Evolutionary conservation across 148 eudicot genomes (phyloP).

Genomic region (Cornus kousa): DNA sequence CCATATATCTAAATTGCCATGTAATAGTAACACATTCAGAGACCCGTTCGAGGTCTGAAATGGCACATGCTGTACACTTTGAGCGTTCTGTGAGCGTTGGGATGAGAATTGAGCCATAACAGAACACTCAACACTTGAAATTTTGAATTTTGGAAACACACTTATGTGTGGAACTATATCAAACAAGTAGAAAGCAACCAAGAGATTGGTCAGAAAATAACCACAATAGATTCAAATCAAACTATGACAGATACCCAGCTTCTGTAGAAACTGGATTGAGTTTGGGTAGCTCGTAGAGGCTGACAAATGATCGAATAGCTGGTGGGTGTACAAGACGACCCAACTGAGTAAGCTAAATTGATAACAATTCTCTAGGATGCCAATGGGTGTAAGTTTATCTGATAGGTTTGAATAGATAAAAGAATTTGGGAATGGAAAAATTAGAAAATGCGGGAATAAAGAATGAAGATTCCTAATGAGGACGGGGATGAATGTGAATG

Average conservation of each 20-base stretch:
- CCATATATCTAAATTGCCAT: conserved; percentile 92
- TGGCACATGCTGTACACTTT: conserved; percentile 47
- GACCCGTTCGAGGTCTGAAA: conserved; percentile 62
- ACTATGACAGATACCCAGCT: background rate
- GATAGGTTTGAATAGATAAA: background rate
- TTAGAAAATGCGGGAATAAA: background rate
- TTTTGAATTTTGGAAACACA: background rate
- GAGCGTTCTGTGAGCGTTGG: conserved; percentile 40
- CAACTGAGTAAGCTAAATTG: too few species aligned
- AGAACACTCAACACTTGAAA: background rate
- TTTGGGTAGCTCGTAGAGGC: background rate
- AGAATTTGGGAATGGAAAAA: background rate
- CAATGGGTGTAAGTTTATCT: background rate
- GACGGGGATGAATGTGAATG: background rate
- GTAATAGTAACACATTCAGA: conserved; percentile 51
- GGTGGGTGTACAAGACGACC: too few species aligned
- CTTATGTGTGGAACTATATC: too few species aligned
- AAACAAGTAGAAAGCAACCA: background rate
- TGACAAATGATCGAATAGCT: background rate
- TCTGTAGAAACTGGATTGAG: background rate
- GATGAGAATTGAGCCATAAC: conserved; percentile 37
- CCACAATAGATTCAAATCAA: background rate
- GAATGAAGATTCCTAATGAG: background rate
- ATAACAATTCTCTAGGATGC: too few species aligned
- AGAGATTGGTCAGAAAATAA: background rate